Evolutionary conservation across 176 grass and related monocot genomes (phyloP), one percentile per base, ranked within the genome.

Genomic region (Elymus sibiricus): DNA sequence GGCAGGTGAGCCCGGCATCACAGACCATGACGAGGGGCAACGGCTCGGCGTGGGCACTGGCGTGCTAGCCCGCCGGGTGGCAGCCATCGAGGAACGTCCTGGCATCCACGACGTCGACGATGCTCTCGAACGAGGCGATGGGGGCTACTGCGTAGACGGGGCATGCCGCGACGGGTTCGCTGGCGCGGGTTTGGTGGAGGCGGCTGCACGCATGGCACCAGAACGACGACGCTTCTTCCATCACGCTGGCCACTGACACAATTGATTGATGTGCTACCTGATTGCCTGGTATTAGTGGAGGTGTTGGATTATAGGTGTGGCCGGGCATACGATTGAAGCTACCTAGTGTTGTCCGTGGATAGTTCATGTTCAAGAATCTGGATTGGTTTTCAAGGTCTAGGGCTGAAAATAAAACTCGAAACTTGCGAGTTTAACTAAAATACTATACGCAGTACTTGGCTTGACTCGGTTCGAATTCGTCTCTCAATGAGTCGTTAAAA

Each of bases 191-290:
- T 19, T 9, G 35, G 27, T 47, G 15, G 40, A 81, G 78, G 56
- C 42, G 40, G 27, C 28, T 81, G 78, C 85, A 87, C 9, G 21
- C 27, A 7, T 51, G 4, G 58, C 85, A 87, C 78, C 78, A 87
- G 15, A 87, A 15, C 24, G 32, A 40, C 61, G 46, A 16, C 5
- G 14, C 14, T 49, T 49, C 46, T 49, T 49, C 14, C 46, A 49
- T 49, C 14, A 49, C 1, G 46, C 46, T 49, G 14, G 46, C 46
- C 46, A 49, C 16, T 14, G 46, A 16, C 46, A 11, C 43, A 2
- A 44, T 44, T 13, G 43, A 44, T 1, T 13, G 13, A 22, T 6
- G 56, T 37, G 22, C 58, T 61, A 25, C n/a, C 22, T n/a, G n/a
- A 61, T 61, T 9, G 21, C 58, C 3, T 17, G 58, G 58, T 61